Base-by-base conservation (phyloP, 1,284 basidiomycete genomes). In the Pisolithus thermaeus region DNA sequence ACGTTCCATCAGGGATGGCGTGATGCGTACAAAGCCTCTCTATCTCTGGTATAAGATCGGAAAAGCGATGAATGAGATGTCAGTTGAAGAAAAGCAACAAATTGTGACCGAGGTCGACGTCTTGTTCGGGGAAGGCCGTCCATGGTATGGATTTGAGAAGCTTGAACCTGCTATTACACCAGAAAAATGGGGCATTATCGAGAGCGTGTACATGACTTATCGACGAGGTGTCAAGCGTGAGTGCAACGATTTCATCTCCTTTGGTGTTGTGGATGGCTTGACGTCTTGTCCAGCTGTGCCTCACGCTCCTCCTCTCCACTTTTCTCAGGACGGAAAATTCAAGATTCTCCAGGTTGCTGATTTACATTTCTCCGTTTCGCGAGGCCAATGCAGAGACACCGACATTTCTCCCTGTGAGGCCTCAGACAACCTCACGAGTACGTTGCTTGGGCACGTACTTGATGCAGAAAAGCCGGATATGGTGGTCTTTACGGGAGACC, bases 331-430 rank as follows among this genome's bases (percentile, higher is more conserved):
- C 23, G 93, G 93, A 6, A 85, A 79, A 30, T 92, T 92, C 79
- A 93, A 86, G 68, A 84, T 96, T 57, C 75, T 97, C 57, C 93
- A 97, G 68, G 77, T 95, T 28, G 93, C 93, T 2, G 93, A 97
- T 67, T 73, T 96, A 27, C 93, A 97, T 67, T 96, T 77, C 66
- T 90, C 89, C 1, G 87, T 91, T 39, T 81, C 81, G 3, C 73
- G 77, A 42, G 90, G 90, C 1, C 58, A 68, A 9, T 95, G 92
- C 61, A 77, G 79, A 41, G 90, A 94, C 54, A 86, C 81, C 0
- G 70, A 46, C 51, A 69, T 75, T 37, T 63, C 68, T 41, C 78
- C 81, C 7, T 87, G 85, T 61, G 65, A 67, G 38, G 69, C 71
- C 30, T 86, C 89, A 2, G 92, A 95, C 65, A 81, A 83, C 53